Percentiles rank a stretch among this genome's conserved stretches.
Conservation (phyloP, 805 yeast genomes). For the Starmerella scarabaei region DNA sequence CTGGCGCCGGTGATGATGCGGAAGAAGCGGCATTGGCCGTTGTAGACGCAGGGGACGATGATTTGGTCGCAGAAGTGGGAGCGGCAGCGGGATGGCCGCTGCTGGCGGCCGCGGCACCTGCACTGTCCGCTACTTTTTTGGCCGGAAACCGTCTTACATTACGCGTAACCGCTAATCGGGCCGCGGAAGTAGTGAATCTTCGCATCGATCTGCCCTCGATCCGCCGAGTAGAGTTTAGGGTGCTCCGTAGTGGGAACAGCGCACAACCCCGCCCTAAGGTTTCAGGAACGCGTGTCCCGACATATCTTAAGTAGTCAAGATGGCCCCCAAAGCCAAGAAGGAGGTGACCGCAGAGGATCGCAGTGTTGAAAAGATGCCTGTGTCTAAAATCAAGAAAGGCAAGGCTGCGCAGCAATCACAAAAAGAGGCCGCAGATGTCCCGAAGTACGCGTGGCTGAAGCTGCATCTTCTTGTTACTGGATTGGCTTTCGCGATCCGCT, state of each 20-base stretch:
- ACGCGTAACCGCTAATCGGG: neutral
- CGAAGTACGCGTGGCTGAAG: neutral
- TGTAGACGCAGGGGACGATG: neutral
- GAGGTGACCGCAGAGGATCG: too few relatives aligned
- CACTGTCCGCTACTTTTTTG: neutral
- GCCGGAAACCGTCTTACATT: too few relatives aligned
- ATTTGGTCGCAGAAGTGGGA: neutral
- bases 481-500: constrained; percentile 55
- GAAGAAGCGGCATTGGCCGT: neutral
- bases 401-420: too few relatives aligned
- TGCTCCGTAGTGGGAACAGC: too few relatives aligned
- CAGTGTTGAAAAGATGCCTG: too few relatives aligned
- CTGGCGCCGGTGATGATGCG: neutral
- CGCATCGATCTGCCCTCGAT: neutral
- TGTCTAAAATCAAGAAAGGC: too few relatives aligned
- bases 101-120: neutral
- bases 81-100: neutral
- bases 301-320: too few relatives aligned
- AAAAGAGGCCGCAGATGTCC: neutral
- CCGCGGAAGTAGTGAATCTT: neutral
- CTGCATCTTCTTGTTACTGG: constrained; percentile 30
- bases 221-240: too few relatives aligned
- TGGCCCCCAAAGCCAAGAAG: too few relatives aligned
- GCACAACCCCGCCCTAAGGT: too few relatives aligned
- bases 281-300: too few relatives aligned